Evolutionary conservation across 169 alveolate genomes (phyloP).

Genomic region (Plasmodium gonderi): DNA sequence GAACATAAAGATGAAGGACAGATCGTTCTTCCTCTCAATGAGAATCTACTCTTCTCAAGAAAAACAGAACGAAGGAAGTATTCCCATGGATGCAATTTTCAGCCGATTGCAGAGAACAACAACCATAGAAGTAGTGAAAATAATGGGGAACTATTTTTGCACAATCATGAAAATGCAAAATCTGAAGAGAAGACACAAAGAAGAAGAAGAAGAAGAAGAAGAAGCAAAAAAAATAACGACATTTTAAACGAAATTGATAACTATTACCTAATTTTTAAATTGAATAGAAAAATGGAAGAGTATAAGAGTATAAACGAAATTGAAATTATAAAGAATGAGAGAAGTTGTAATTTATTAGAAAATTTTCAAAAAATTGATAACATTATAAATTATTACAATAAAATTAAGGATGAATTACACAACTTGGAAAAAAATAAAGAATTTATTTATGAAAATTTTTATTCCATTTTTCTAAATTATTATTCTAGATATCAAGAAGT

Average conservation of each 20-base stretch:
- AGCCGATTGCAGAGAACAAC: too few relatives aligned
- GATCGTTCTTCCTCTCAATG: too few relatives aligned
- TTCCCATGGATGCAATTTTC: too few relatives aligned
- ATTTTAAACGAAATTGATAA: conserved; percentile 33
- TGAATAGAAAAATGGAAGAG: conserved; percentile 69
- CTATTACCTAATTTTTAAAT: conserved; percentile 48
- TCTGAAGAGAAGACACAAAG: neutral
- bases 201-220: neutral
- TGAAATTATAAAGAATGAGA: conserved; percentile 31
- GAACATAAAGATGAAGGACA: too few relatives aligned
- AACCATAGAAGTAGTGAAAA: too few relatives aligned
- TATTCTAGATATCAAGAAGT: conserved; percentile 47
- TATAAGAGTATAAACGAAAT: conserved; percentile 34
- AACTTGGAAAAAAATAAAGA: conserved; percentile 45
- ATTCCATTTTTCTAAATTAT: conserved; percentile 65
- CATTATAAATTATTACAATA: conserved; percentile 20
- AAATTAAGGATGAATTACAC: conserved; percentile 32
- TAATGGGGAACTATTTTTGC: too few relatives aligned
- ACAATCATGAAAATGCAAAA: too few relatives aligned
- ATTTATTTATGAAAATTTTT: conserved; percentile 52
- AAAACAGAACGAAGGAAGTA: too few relatives aligned
- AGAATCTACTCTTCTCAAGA: too few relatives aligned
- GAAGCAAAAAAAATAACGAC: neutral
- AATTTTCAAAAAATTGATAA: conserved; percentile 11
- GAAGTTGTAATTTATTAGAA: conserved; percentile 3